Base-by-base conservation (phyloP, 1,139 yeast genomes). In the Saccharomycopsis hybrid region DNA sequence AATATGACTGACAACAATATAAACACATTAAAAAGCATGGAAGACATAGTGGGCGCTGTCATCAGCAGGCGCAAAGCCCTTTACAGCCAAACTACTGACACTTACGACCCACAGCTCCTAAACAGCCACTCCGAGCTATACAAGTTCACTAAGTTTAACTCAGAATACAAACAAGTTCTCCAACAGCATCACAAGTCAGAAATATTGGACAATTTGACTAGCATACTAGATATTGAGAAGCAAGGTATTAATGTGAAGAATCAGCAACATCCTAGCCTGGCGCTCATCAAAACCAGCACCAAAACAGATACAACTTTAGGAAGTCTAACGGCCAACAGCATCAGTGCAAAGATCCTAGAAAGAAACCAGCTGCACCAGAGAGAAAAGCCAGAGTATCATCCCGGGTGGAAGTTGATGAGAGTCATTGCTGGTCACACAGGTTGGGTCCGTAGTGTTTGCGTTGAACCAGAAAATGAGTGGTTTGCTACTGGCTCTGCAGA, bases 401-500 rank as follows among this genome's bases (percentile, higher is more conserved):
- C 78, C 0, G 77, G 80, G 1, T 89, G 96, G 95, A 76, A 78
- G 57, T 72, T 88, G 3, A 72, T 72, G 62, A 71, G 87, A 51
- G 89, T 92, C 2, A 73, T 92, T 2, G 81, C 87, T 0, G 98
- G 97, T 2, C 98, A 94, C 62, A 74, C 77, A 43, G 98, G 98
- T 0, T 90, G 97, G 95, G 90, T 94, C 1, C 73, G 96, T 44
- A 73, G 88, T 29, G 71, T 89, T 2, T 74, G 83, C 5, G 77
- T 87, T 5, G 98, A 92, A 55, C 95, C 96, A 1, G 84, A 85
- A 44, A 90, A 90, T 63, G 76, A 80, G 58, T 92, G 95, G 89
- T 92, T 87, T 66, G 95, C 82, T 2, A 84, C 97, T 0, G 98
- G 97, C 0, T 82, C 95, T 1, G 77, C 85, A 1, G 99, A 94